A percentile compares a stretch with the other conserved stretches of the same genome.
Conservation (phyloP, 495 filamentous ascomycete species). For the Hypomontagnella monticulosa region DNA sequence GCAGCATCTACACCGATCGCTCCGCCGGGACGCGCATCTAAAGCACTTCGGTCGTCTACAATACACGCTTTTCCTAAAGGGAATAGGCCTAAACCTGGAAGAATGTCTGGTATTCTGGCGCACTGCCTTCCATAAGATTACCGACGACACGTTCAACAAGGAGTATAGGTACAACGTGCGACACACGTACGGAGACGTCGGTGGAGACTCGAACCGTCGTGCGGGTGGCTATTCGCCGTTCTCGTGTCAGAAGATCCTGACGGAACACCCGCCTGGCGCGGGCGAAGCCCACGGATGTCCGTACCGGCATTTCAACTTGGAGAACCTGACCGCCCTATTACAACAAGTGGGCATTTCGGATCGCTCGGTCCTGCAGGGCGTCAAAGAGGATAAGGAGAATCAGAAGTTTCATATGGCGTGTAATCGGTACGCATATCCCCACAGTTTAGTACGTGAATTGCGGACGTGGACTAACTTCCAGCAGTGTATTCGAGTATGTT, state of each 20-base stretch:
- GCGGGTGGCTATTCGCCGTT: conserved; percentile 88
- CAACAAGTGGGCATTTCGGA: conserved; percentile 80
- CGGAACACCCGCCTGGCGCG: conserved; percentile 80
- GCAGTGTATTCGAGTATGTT: conserved; percentile 83
- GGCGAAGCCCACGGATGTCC: conserved; percentile 95
- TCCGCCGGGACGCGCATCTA: conserved; percentile 85
- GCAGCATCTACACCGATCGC: conserved; percentile 82
- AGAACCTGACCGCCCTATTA: conserved; percentile 82
- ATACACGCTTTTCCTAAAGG: conserved; percentile 97
- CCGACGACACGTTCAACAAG: conserved; percentile 92
- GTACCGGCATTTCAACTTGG: conserved; percentile 87
- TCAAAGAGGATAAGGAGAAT: conserved; percentile 88
- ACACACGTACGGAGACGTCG: conserved; percentile 93
- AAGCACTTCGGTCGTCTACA: conserved; percentile 95
- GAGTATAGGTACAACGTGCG: conserved; percentile 97
- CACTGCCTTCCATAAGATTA: conserved; percentile 78
- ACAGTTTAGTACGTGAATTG: not conserved
- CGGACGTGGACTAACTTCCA: not conserved
- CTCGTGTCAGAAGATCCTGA: conserved; percentile 93
- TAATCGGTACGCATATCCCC: conserved; percentile 67
- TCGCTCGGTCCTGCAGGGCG: conserved; percentile 76
- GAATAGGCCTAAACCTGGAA: conserved; percentile 89
- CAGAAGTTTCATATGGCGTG: conserved; percentile 95
- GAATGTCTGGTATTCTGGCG: conserved; percentile 98
- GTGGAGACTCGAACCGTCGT: conserved; percentile 87